Evolutionary conservation across 1,284 basidiomycete species (phyloP), one percentile per base, ranked within the genome.

Genomic region (Ustilago bromivora): DNA sequence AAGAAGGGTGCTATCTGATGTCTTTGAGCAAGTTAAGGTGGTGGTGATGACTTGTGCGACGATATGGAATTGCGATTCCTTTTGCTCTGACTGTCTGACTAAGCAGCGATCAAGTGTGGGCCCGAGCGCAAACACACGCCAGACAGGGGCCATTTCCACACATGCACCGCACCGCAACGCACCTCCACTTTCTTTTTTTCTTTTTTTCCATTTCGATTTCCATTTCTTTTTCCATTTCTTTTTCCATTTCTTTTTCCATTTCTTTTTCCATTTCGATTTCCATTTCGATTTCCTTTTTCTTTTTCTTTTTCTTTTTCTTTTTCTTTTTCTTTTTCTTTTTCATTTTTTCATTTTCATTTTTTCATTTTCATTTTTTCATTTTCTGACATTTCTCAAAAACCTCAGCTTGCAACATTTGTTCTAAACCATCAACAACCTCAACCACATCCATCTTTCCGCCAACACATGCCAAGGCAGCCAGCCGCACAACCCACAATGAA

Each of bases 401-500:
- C 19, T 49, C 46, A 49, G 46, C 57, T 31, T 13, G 23, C 23
- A 23, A 23, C 23, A 23, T 28, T 28, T 28, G 23, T 28, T 28
- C 23, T 28, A 28, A 28, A 28, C 3, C 3, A 28, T 28, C 23
- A 28, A 28, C 23, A 28, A 28, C 23, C 23, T 3, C 49, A 40
- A 17, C 38, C 11, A 40, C 15, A 40, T 4, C 38, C 38, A 40
- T 17, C 38, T 40, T 40, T 3, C 15, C 15, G 2, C 2, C 38
- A 40, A 17, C 38, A 10, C 11, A 10, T 11, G 38, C 38, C 38
- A 28, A 28, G 23, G 38, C 38, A 40, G 38, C 23, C 40, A 41
- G 40, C 40, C 40, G 17, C 13, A 6, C 15, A 15, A 4, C 0
- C 40, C 40, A 32, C 49, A 28, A 76, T 76, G 74, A 76, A 76